These are phyloP conservation scores for Colletotrichum simmondsii DNA, from an alignment of 2,329 filamentous ascomycete genomes.

Conservation along the genomic window DNA sequence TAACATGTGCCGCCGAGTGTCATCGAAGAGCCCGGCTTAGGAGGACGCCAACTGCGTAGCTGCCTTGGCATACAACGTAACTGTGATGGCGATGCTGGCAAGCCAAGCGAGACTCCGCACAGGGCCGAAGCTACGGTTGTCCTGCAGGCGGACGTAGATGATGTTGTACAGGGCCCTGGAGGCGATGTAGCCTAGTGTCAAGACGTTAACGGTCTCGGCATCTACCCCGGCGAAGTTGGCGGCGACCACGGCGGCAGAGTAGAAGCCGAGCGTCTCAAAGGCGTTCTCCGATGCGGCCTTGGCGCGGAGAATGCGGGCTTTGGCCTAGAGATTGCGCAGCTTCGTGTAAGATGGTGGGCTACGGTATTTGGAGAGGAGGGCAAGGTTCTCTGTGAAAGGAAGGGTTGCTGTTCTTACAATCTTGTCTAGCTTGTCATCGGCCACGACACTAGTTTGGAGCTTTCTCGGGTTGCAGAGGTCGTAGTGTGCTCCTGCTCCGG, in stretches of 20 bases:
- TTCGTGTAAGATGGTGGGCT: not conserved
- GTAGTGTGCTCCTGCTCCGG: constrained; percentile 44
- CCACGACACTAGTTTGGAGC: constrained; percentile 43
- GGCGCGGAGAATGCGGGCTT: constrained; percentile 64
- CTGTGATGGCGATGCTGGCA: constrained; percentile 44
- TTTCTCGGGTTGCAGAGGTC: constrained; percentile 52
- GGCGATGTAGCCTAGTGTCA: constrained; percentile 52
- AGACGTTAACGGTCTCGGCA: constrained; percentile 48
- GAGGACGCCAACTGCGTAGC: constrained; percentile 41
- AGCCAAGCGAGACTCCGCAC: constrained; percentile 53
- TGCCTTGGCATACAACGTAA: constrained; percentile 54
- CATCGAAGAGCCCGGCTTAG: not conserved
- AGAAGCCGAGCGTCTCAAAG: constrained; percentile 57
- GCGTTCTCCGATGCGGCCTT: constrained; percentile 60
- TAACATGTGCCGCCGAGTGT: not conserved
- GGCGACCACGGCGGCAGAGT: constrained; percentile 54
- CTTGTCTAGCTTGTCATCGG: constrained; percentile 46
- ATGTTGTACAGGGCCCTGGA: constrained; percentile 53
- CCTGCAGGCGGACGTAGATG: constrained; percentile 55
- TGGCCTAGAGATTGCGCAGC: constrained; percentile 46
- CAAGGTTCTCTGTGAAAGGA: not conserved
- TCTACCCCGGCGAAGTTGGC: constrained; percentile 56
- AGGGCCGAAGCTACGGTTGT: constrained; percentile 48
- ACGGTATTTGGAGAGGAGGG: not conserved
- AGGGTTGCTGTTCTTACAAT: constrained; percentile 33